phyloP scores from a whole-genome alignment of 23 red algal species.

The Pyropia haitanensis region DNA sequence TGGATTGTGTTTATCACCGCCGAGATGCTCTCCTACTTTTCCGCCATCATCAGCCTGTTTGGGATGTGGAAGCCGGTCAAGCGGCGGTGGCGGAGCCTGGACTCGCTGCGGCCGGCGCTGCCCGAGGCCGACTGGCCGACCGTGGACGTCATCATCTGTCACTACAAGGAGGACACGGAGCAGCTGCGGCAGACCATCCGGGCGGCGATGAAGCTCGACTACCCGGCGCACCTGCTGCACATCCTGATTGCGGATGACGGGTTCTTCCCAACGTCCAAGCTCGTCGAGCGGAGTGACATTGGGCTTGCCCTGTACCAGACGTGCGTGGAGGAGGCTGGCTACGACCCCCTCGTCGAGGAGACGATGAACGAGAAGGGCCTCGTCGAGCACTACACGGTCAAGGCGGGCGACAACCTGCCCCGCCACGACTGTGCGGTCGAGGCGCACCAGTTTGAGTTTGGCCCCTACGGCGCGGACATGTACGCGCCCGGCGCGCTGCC shows the following conservation, averaged over 20 bases:
- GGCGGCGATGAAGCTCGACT: conserved; percentile 34
- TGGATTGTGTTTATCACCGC: conserved; percentile 52
- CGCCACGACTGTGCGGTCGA: conserved; percentile 52
- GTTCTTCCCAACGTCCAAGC: conserved; percentile 48
- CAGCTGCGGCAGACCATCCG: conserved; percentile 50
- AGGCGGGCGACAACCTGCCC: conserved; percentile 22
- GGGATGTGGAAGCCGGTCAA: conserved; percentile 61
- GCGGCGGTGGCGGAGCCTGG: conserved; percentile 49
- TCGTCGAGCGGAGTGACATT: conserved; percentile 36
- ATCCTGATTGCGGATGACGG: conserved; percentile 62
- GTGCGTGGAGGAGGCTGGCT: conserved; percentile 45
- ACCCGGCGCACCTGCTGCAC: conserved; percentile 51
- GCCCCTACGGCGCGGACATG: conserved; percentile 39
- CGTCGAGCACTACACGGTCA: conserved; percentile 49
- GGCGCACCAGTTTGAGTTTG: conserved; percentile 54
- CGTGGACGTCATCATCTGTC: conserved; percentile 43
- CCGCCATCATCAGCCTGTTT: conserved; percentile 53
- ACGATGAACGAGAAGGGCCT: conserved; percentile 54
- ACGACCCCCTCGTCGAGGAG: conserved; percentile 57
- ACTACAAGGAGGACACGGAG: conserved; percentile 56
- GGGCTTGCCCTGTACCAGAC: conserved; percentile 55
- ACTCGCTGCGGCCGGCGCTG: conserved; percentile 46
- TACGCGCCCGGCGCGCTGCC: conserved; percentile 46
- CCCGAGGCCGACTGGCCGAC: conserved; percentile 56
- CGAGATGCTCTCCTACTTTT: conserved; percentile 32